Evolutionary conservation across 2,329 filamentous ascomycete species (phyloP).

Genomic region (Pseudogymnoascus sp.): DNA sequence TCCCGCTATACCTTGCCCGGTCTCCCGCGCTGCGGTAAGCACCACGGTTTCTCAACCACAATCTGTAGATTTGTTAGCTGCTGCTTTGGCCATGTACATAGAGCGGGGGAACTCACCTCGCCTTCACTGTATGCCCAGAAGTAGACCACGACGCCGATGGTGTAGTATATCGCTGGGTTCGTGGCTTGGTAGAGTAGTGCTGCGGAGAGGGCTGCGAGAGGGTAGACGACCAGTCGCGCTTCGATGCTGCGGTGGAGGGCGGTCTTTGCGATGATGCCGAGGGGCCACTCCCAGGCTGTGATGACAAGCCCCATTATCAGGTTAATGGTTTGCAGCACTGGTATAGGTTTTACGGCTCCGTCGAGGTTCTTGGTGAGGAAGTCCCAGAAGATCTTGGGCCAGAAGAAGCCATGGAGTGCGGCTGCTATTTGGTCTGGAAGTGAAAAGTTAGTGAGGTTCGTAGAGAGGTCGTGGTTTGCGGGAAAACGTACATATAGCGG

Average conservation of each 20-base stretch:
- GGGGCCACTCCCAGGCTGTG: slow-evolving; percentile 85
- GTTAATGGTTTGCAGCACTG: slow-evolving; percentile 83
- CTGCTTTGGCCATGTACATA: not conserved
- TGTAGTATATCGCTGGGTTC: slow-evolving; percentile 85
- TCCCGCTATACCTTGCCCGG: not conserved
- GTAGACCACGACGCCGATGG: slow-evolving; percentile 77
- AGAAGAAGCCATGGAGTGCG: slow-evolving; percentile 83
- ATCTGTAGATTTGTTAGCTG: not conserved
- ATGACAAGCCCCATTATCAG: slow-evolving; percentile 70
- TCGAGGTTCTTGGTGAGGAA: slow-evolving; percentile 89
- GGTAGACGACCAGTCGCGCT: slow-evolving; percentile 72
- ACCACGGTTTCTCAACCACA: not conserved
- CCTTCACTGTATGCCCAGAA: slow-evolving; percentile 98
- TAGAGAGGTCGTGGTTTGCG: slow-evolving; percentile 1
- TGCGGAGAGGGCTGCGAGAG: slow-evolving; percentile 65
- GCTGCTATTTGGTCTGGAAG: slow-evolving; percentile 68
- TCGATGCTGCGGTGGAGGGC: slow-evolving; percentile 81
- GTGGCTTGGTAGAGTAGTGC: slow-evolving; percentile 85
- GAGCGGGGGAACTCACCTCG: slow-evolving; percentile 54
- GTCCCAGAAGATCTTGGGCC: slow-evolving; percentile 99
- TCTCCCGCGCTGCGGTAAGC: not conserved
- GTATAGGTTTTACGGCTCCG: slow-evolving; percentile 75
- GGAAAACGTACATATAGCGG: slow-evolving; percentile 46
- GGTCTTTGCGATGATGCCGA: slow-evolving; percentile 68
- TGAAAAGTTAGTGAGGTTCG: slow-evolving; percentile 30